Evolutionary conservation across 441 rosid species (phyloP).

Genomic region (Pelargonium cotyledonis): DNA sequence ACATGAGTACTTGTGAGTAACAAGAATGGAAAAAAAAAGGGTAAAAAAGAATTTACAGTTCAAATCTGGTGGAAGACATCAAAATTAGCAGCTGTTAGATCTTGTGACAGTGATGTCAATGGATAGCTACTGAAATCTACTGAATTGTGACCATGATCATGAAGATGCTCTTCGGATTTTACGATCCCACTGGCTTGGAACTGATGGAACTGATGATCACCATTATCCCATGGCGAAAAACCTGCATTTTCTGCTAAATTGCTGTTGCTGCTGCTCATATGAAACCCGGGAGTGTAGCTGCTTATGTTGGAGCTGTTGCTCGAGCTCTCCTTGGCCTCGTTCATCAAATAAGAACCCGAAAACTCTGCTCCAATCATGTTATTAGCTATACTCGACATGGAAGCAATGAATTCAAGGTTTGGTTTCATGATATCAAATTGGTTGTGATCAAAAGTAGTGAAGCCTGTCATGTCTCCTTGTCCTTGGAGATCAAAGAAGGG

Average conservation of each 20-base stretch:
- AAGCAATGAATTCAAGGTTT: background rate
- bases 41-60: slow-evolving; percentile 29
- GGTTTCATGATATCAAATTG: background rate
- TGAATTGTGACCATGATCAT: slow-evolving; percentile 17
- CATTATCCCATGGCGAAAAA: no score
- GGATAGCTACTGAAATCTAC: slow-evolving; percentile 45
- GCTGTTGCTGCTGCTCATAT: slow-evolving; percentile 29
- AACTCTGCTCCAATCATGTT: slow-evolving; percentile 34
- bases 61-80: slow-evolving; percentile 43
- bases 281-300: no score
- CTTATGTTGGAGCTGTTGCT: slow-evolving; percentile 27
- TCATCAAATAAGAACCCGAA: slow-evolving; percentile 23
- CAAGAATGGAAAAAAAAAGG: background rate
- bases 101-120: slow-evolving; percentile 44
- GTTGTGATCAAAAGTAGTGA: background rate
- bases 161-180: slow-evolving; percentile 29
- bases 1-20: slow-evolving; percentile 12
- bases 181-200: slow-evolving; percentile 11
- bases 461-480: no score
- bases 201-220: no score
- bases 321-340: no score
- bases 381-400: slow-evolving; percentile 25
- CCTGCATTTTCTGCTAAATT: slow-evolving; percentile 19
- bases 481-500: no score
- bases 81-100: slow-evolving; percentile 41